Conservation (phyloP, 345 rosid genomes). For the Geranium rotundifolium region DNA sequence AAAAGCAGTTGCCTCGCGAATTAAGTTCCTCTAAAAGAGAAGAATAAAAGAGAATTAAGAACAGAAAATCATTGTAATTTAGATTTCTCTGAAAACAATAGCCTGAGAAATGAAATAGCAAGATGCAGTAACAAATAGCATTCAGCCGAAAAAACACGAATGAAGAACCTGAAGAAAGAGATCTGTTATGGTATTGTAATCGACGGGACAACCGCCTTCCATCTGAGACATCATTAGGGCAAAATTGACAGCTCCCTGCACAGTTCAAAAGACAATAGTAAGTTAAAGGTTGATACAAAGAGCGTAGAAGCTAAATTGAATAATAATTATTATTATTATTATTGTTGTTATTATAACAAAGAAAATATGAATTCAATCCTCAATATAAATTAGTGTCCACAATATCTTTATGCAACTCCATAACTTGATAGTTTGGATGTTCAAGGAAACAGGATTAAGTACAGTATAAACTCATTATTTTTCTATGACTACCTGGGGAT, state of each 20-base stretch:
- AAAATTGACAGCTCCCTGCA: slow-evolving; percentile 89
- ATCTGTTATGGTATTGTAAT: slow-evolving; percentile 94
- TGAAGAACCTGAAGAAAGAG: slow-evolving; percentile 88
- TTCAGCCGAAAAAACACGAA: background rate
- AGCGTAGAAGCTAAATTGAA: too few relatives aligned
- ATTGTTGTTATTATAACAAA: too few relatives aligned
- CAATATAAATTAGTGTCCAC: background rate
- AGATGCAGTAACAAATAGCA: background rate
- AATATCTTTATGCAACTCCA: background rate
- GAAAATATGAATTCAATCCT: background rate
- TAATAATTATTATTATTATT: too few relatives aligned
- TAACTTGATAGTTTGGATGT: background rate
- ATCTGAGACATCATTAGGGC: slow-evolving; percentile 99
- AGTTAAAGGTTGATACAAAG: background rate
- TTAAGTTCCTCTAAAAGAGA: slow-evolving; percentile 68
- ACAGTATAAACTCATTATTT: background rate
- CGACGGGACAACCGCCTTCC: slow-evolving; percentile 99
- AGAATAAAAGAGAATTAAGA: background rate
- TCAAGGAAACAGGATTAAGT: background rate
- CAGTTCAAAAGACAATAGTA: slow-evolving; percentile 12
- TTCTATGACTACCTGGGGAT: slow-evolving; percentile 67
- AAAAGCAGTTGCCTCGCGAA: slow-evolving; percentile 98
- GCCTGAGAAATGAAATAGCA: background rate
- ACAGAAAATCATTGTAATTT: background rate
- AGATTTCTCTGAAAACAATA: background rate